Base-by-base conservation (phyloP, 176 grass and related monocot genomes). In the Aechmea fasciata region DNA sequence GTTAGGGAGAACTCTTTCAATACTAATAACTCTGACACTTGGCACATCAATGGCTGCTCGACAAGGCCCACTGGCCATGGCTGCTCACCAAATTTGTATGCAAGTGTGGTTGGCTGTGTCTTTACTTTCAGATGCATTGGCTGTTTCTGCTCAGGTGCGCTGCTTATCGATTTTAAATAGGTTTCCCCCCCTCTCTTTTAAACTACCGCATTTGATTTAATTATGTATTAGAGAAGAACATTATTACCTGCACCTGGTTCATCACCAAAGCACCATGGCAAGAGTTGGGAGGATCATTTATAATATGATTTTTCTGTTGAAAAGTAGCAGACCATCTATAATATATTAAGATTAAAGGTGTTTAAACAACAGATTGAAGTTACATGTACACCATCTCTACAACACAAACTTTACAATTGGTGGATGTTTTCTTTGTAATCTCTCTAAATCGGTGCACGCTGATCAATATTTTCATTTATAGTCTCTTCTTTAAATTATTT, bases 21-120 rank as follows among this genome's bases (percentile, higher is more conserved):
- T 92, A 70, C 71, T 96, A 33, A 71, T 96, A 76, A 92, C 93
- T 11, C 78, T 96, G 83, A 96, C 93, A 41, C 83, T 96, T 79
- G 93, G 88, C 66, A 96, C 93, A 71, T 88, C 93, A 65, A 96
- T 96, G 93, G 88, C 93, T 71, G 89, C 93, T 73, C 79, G 93
- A 53, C 93, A 89, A 81, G 93, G 93, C 25, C 93, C 88, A 80
- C 65, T 85, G 66, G 88, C 88, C 55, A 96, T 96, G 93, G 86
- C 88, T 11, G 93, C 88, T 82, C 93, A 96, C 80, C 93, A 96
- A 77, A 87, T 96, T 48, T 96, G 93, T 72, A 89, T 96, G 68
- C 93, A 96, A 92, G 80, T 96, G 80, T 96, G 92, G 92, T 73
- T 96, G 71, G 92, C 88, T 69, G 92, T 90, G 63, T 91, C 88